Conservation (phyloP, 2,329 filamentous ascomycete genomes). For the Penicillium concentricum region DNA sequence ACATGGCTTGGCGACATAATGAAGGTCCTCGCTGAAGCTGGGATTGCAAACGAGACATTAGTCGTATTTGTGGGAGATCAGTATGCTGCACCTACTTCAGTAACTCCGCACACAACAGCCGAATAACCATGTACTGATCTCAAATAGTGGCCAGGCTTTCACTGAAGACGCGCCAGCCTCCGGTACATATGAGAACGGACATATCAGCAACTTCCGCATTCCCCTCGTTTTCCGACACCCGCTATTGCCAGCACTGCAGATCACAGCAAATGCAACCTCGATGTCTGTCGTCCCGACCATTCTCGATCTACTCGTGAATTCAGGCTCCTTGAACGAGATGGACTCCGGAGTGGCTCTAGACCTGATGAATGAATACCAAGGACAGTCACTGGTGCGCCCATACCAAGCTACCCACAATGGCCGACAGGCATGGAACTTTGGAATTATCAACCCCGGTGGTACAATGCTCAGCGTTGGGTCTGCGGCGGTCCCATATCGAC, state of each 20-base stretch:
- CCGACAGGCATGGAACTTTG: conserved; percentile 33
- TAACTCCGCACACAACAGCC: neutral
- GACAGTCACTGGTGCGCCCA: conserved; percentile 46
- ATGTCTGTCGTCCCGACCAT: conserved; percentile 48
- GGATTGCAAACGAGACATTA: conserved; percentile 47
- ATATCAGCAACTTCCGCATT: conserved; percentile 47
- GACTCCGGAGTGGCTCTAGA: conserved; percentile 36
- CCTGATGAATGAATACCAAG: conserved; percentile 47
- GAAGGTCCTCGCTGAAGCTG: conserved; percentile 42
- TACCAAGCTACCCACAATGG: conserved; percentile 36
- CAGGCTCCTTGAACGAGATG: conserved; percentile 37
- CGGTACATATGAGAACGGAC: conserved; percentile 46
- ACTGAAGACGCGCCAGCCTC: conserved; percentile 39
- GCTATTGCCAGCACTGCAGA: conserved; percentile 41
- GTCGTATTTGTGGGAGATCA: conserved; percentile 47
- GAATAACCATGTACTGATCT: neutral
- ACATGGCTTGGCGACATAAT: conserved; percentile 42
- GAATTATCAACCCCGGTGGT: conserved; percentile 34
- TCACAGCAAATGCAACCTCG: conserved; percentile 42
- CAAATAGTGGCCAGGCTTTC: conserved; percentile 43
- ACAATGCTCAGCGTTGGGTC: conserved; percentile 62
- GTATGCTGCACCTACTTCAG: conserved; percentile 11
- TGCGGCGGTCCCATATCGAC: conserved; percentile 71
- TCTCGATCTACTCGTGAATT: conserved; percentile 45
- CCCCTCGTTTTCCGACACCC: conserved; percentile 49